These are phyloP conservation scores for Elaphomyces granulatus DNA, from an alignment of 495 filamentous ascomycete genomes.

Conservation along the genomic window DNA sequence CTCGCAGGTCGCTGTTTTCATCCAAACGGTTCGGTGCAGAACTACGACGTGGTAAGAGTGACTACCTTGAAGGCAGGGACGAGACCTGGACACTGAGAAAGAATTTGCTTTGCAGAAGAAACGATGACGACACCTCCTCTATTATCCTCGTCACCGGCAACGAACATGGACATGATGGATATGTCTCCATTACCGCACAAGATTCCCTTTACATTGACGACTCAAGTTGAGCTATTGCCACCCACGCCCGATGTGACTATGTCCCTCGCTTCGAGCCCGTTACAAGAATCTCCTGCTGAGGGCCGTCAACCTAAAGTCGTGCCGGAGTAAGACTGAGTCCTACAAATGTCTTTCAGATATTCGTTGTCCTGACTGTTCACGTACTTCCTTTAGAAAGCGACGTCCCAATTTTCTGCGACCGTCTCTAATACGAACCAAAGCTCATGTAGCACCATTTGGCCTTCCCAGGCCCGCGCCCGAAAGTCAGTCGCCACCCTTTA, in stretches of 20 bases:
- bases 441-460: slow-evolving; percentile 27
- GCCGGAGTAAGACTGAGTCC: slow-evolving; percentile 24
- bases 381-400: slow-evolving; percentile 16
- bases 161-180: slow-evolving; percentile 76
- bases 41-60: slow-evolving; percentile 54
- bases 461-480: slow-evolving; percentile 31
- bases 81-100: no score
- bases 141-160: slow-evolving; percentile 64
- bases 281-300: slow-evolving; percentile 41
- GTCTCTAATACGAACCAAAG: slow-evolving; percentile 28
- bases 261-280: slow-evolving; percentile 24
- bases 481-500: slow-evolving; percentile 55
- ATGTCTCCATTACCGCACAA: slow-evolving; percentile 92
- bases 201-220: slow-evolving; percentile 40
- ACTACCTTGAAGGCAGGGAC: no score
- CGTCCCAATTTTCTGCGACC: slow-evolving; percentile 30
- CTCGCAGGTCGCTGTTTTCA: slow-evolving; percentile 85
- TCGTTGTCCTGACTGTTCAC: neutral
- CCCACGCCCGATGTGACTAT: slow-evolving; percentile 38
- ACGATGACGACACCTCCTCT: slow-evolving; percentile 71
- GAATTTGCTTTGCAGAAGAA: slow-evolving; percentile 38
- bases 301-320: slow-evolving; percentile 19
- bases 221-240: slow-evolving; percentile 48
- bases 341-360: no score
- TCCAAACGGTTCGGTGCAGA: slow-evolving; percentile 53